A percentile compares a stretch with the other conserved stretches of the same genome.
phyloP scores from a whole-genome alignment of 495 filamentous ascomycete species.

The Cladorrhinum samala region DNA sequence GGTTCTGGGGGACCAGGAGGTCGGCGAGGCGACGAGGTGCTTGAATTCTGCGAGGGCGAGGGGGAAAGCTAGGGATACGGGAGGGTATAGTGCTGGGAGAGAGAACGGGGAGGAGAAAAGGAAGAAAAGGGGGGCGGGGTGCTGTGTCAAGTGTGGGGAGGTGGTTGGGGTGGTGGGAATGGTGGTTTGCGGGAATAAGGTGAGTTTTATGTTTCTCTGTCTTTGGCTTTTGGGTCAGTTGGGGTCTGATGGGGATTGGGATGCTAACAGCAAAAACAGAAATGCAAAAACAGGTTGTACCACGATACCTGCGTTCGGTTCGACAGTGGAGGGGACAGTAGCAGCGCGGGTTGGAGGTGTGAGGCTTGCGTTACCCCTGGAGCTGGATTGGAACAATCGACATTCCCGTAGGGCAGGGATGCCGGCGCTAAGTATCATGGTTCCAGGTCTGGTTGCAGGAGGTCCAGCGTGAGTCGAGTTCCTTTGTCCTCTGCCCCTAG shows the following conservation, averaged over 20 bases:
- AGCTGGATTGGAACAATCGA: too few species aligned
- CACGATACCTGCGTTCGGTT: constrained; percentile 24
- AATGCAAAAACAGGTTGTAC: constrained; percentile 29
- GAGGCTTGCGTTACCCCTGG: too few species aligned
- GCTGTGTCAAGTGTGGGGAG: constrained; percentile 35
- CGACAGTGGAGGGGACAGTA: too few species aligned
- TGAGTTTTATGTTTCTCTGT: constrained; percentile 28
- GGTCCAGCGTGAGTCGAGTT: too few species aligned
- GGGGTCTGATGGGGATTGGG: too few species aligned
- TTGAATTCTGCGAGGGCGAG: constrained; percentile 30
- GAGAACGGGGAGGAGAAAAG: constrained; percentile 18
- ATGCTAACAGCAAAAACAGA: constrained; percentile 25
- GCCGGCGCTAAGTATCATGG: too few species aligned
- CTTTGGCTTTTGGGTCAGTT: background rate
- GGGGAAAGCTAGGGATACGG: background rate
- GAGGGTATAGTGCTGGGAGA: constrained; percentile 10
- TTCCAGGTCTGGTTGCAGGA: too few species aligned
- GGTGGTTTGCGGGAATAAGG: constrained; percentile 40
- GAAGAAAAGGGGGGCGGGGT: constrained; percentile 30
- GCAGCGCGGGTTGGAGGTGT: too few species aligned
- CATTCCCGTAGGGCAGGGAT: too few species aligned
- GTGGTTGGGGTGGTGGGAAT: constrained; percentile 32
- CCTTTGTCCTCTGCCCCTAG: too few species aligned
- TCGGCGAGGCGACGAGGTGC: constrained; percentile 30
- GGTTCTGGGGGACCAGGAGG: constrained; percentile 29